These are phyloP conservation scores for Dictyophora rubrovolvata DNA, from an alignment of 768 basidiomycete genomes.

Conservation along the genomic window DNA sequence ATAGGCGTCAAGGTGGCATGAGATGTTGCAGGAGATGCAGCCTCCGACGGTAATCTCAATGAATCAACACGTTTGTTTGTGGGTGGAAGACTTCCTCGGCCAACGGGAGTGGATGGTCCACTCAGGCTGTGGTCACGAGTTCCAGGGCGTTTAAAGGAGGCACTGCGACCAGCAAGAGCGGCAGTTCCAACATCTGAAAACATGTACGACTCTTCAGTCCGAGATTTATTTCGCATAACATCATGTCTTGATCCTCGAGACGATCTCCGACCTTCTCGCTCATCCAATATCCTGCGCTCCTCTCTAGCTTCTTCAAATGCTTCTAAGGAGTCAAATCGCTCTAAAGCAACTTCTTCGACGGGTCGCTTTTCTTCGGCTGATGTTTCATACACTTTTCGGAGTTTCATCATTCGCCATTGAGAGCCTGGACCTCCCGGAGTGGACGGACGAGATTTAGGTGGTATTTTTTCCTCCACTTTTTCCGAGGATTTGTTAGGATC, in stretches of 20 bases:
- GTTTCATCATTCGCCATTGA: slow-evolving; percentile 97
- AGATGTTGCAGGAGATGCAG: slow-evolving; percentile 37
- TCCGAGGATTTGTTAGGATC: slow-evolving; percentile 51
- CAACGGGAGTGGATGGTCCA: slow-evolving; percentile 48
- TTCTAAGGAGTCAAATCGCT: slow-evolving; percentile 77
- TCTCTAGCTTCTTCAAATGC: slow-evolving; percentile 85
- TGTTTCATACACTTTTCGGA: slow-evolving; percentile 80
- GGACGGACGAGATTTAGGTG: slow-evolving; percentile 33
- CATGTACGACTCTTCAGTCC: slow-evolving; percentile 38
- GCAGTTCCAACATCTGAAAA: slow-evolving; percentile 47
- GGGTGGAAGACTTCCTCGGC: slow-evolving; percentile 21
- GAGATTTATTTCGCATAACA: slow-evolving; percentile 25
- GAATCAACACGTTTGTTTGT: slow-evolving; percentile 49
- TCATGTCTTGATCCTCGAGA: slow-evolving; percentile 26
- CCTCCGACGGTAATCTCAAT: slow-evolving; percentile 50
- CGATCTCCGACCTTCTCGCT: slow-evolving; percentile 51
- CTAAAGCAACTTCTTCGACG: slow-evolving; percentile 72
- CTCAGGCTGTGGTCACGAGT: slow-evolving; percentile 46
- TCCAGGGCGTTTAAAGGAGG: slow-evolving; percentile 77
- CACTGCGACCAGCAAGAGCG: slow-evolving; percentile 34
- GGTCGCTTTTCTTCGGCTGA: slow-evolving; percentile 73
- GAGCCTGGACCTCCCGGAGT: slow-evolving; percentile 88
- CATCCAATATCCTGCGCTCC: slow-evolving; percentile 78
- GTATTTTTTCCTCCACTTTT: slow-evolving; percentile 34
- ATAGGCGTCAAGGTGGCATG: slow-evolving; percentile 71